Conservation (phyloP, 1,284 basidiomycete genomes). For the Apiotrichum porosum region DNA sequence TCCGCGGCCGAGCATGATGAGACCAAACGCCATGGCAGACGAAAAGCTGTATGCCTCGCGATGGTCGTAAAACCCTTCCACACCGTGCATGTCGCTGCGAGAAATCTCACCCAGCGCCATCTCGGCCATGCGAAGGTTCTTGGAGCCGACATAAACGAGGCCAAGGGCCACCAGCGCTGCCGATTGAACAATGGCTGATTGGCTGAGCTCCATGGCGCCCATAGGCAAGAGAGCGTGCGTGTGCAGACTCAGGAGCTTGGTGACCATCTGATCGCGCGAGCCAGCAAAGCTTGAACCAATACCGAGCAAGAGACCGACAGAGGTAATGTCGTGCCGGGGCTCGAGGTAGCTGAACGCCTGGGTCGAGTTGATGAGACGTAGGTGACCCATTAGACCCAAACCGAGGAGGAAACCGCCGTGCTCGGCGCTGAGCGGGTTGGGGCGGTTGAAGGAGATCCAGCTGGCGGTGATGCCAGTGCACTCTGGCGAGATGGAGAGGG, state of each 20-base stretch:
- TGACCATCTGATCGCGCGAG: conserved; percentile 77
- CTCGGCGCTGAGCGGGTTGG: conserved; percentile 74
- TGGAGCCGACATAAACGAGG: conserved; percentile 80
- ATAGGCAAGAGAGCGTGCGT: conserved; percentile 86
- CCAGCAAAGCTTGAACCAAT: conserved; percentile 88
- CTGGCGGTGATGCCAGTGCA: conserved; percentile 76
- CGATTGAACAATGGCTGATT: conserved; percentile 82
- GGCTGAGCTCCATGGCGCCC: conserved; percentile 79
- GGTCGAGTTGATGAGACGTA: conserved; percentile 81
- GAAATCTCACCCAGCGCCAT: conserved; percentile 80
- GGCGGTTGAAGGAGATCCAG: conserved; percentile 91
- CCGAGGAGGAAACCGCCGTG: conserved; percentile 95
- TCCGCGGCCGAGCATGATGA: conserved; percentile 91
- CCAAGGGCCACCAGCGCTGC: conserved; percentile 86
- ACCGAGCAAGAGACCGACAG: conserved; percentile 87
- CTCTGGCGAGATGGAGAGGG: conserved; percentile 72
- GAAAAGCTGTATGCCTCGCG: conserved; percentile 88
- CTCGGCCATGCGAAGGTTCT: conserved; percentile 86
- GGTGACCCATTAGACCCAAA: conserved; percentile 84
- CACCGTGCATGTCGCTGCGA: conserved; percentile 66
- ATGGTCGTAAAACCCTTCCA: conserved; percentile 75
- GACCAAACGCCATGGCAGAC: conserved; percentile 83
- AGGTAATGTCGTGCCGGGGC: conserved; percentile 90
- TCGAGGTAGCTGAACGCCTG: conserved; percentile 79
- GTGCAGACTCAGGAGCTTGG: conserved; percentile 85